Conservation (phyloP, 192 early-diverging fungal genomes). For the Gonapodya prolifera region DNA sequence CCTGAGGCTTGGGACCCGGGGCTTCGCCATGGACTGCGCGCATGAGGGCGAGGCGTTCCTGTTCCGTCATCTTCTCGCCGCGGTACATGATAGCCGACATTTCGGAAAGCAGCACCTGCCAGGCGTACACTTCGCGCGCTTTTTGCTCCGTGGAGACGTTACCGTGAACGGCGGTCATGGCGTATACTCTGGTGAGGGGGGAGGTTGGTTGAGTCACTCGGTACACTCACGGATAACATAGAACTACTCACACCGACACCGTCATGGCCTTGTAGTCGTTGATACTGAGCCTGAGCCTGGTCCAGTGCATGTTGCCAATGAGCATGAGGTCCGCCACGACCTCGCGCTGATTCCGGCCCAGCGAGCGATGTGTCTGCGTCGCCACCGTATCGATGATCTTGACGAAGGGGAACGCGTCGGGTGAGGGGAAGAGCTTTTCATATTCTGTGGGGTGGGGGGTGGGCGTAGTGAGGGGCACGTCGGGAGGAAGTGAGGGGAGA, state of each 20-base stretch:
- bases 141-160: neutral
- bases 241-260: neutral
- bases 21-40: neutral
- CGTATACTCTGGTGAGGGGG: neutral
- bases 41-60: neutral
- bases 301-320: neutral
- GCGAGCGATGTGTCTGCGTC: neutral
- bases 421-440: neutral
- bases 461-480: neutral
- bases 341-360: neutral
- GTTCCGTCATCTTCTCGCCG: neutral
- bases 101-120: neutral
- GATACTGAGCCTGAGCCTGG: neutral
- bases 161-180: neutral
- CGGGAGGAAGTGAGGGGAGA: neutral
- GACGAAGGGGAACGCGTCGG: neutral
- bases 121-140: neutral
- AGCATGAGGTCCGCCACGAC: neutral
- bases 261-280: neutral
- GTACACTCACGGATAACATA: neutral
- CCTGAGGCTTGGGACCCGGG: neutral
- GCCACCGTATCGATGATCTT: neutral
- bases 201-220: neutral
- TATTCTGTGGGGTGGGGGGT: neutral
- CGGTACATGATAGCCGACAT: neutral